These are phyloP conservation scores for Rhizoclosmatium sp. DNA, from an alignment of 192 early-diverging fungal genomes.

Conservation along the genomic window DNA sequence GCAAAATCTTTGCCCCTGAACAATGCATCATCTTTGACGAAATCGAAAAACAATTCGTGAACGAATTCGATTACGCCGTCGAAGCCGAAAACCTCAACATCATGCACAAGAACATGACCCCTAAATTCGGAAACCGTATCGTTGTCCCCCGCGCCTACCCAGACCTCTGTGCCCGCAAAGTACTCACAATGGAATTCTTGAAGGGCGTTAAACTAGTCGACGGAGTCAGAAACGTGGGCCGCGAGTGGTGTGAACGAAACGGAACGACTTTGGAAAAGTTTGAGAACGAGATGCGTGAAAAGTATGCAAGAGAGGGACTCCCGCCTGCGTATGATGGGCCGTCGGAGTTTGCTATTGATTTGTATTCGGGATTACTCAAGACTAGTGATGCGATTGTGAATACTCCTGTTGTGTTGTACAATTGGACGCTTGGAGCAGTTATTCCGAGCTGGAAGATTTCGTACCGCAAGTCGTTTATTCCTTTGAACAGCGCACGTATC, in stretches of 20 bases:
- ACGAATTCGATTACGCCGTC: conserved; percentile 44
- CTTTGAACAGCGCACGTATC: conserved; percentile 29
- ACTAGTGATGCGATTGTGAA: conserved; percentile 19
- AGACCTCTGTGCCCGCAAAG: conserved; percentile 27
- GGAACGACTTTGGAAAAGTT: conserved; percentile 33
- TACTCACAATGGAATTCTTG: conserved; percentile 46
- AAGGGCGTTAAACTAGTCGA: conserved; percentile 42
- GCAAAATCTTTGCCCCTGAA: conserved; percentile 34
- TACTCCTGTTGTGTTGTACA: neutral
- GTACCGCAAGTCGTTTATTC: conserved; percentile 28
- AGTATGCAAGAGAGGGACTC: conserved; percentile 28
- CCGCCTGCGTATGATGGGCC: conserved; percentile 33
- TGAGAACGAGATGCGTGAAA: conserved; percentile 19
- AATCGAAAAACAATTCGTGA: conserved; percentile 42
- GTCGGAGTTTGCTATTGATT: conserved; percentile 8
- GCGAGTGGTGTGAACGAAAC: conserved; percentile 26
- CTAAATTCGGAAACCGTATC: conserved; percentile 10
- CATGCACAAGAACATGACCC: conserved; percentile 36
- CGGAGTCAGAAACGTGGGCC: conserved; percentile 24
- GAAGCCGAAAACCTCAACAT: conserved; percentile 37
- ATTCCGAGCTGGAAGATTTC: neutral
- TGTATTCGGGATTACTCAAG: conserved; percentile 17
- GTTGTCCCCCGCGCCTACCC: conserved; percentile 33
- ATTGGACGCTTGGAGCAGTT: conserved; percentile 11
- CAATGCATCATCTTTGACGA: conserved; percentile 44